Conservation (phyloP, 345 rosid genomes). For the Eucalyptus sideroxylon region DNA sequence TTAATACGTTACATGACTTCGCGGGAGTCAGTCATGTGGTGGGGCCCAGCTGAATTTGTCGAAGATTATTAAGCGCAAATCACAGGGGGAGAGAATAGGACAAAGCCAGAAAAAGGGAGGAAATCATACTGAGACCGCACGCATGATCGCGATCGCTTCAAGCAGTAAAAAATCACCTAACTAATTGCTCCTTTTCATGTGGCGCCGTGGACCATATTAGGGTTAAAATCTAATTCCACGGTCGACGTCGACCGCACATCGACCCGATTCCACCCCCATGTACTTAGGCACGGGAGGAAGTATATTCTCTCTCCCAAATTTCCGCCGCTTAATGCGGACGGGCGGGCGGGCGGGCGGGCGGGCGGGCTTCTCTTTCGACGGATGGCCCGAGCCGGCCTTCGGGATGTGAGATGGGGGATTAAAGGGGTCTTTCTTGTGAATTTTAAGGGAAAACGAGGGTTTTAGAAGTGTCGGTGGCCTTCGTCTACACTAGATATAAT, state of each 20-base stretch:
- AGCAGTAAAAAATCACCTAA: neutral
- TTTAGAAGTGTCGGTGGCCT: neutral
- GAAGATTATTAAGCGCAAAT: neutral
- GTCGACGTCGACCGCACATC: neutral
- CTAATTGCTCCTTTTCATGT: neutral
- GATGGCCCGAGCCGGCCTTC: neutral
- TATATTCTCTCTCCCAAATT: neutral
- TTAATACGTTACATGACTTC: neutral
- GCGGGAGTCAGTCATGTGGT: neutral
- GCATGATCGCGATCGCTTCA: neutral
- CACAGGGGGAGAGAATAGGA: neutral
- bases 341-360: too few relatives aligned
- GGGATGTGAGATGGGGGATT: neutral
- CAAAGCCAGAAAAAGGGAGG: neutral
- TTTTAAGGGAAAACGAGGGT: neutral
- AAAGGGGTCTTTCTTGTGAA: neutral
- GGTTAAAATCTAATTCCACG: neutral
- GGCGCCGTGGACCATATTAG: neutral
- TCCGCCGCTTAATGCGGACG: too few relatives aligned
- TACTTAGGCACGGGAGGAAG: neutral
- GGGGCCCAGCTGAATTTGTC: neutral
- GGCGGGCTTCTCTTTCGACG: neutral
- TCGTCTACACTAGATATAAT: neutral
- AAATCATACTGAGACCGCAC: neutral
- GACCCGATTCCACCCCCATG: neutral